Evolutionary conservation across 2,329 filamentous ascomycete genomes (phyloP).

Genomic region (Penicillium hordei): DNA sequence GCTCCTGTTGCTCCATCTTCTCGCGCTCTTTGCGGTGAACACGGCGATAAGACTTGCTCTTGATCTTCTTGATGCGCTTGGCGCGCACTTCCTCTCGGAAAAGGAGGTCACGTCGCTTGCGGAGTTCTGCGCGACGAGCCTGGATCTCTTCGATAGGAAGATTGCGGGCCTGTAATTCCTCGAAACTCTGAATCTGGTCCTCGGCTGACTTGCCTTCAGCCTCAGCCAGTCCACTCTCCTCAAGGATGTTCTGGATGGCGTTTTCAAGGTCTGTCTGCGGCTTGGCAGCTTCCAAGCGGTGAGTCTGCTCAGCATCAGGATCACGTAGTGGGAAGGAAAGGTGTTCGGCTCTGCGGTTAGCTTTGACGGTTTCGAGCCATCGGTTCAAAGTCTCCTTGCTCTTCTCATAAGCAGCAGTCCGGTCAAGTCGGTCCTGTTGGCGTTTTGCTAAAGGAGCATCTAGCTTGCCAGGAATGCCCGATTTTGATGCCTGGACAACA

Average conservation of each 20-base stretch:
- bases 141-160: slow-evolving; percentile 71
- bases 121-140: slow-evolving; percentile 70
- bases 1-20: slow-evolving; percentile 57
- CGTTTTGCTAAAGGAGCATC: slow-evolving; percentile 79
- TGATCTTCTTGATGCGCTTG: slow-evolving; percentile 97
- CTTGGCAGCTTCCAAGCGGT: slow-evolving; percentile 56
- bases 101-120: slow-evolving; percentile 77
- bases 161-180: slow-evolving; percentile 69
- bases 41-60: slow-evolving; percentile 90
- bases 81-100: slow-evolving; percentile 86
- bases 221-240: slow-evolving; percentile 73
- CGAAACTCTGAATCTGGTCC: slow-evolving; percentile 66
- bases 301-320: slow-evolving; percentile 60
- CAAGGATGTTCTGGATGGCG: slow-evolving; percentile 83
- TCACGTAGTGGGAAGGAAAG: slow-evolving; percentile 82
- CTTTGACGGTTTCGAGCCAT: slow-evolving; percentile 94
- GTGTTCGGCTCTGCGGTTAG: slow-evolving; percentile 88
- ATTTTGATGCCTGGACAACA: slow-evolving; percentile 50
- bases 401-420: slow-evolving; percentile 80
- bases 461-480: slow-evolving; percentile 66
- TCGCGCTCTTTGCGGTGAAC: slow-evolving; percentile 81
- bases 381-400: slow-evolving; percentile 86
- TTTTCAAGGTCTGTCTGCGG: slow-evolving; percentile 79
- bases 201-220: slow-evolving; percentile 61
- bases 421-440: slow-evolving; percentile 81